Percentiles rank a stretch among this genome's conserved stretches.
Conservation (phyloP, 106 monocot species). For the Allium fistulosum region DNA sequence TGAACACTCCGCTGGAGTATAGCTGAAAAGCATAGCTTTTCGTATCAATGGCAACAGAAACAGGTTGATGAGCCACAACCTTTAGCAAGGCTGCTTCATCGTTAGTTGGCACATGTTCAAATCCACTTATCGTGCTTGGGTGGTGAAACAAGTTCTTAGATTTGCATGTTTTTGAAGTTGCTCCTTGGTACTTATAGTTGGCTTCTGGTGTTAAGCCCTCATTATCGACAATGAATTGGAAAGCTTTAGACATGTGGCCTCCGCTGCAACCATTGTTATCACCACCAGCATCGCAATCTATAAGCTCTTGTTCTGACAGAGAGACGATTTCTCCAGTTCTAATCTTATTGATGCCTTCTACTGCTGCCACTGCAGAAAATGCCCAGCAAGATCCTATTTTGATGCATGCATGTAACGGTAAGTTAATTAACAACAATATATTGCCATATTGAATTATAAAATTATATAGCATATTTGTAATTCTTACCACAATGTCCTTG, state of each 20-base stretch:
- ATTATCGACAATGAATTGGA: constrained; percentile 54
- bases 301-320: constrained; percentile 58
- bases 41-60: constrained; percentile 8
- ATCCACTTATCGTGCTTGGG: neutral
- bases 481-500: constrained; percentile 70
- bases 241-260: constrained; percentile 51
- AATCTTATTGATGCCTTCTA: constrained; percentile 54
- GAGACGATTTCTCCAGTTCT: constrained; percentile 27
- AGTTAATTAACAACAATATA: neutral
- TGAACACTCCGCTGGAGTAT: constrained; percentile 12
- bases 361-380: constrained; percentile 43
- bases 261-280: constrained; percentile 50
- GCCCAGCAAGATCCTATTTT: constrained; percentile 63
- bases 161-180: constrained; percentile 13
- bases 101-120: neutral
- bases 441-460: neutral
- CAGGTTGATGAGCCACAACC: constrained; percentile 5
- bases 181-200: constrained; percentile 26
- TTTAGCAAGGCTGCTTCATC: constrained; percentile 6
- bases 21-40: constrained; percentile 1
- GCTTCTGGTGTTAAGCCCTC: constrained; percentile 52
- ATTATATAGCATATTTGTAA: neutral
- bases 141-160: neutral
- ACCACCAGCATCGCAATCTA: constrained; percentile 40
- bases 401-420: neutral